Conservation (phyloP, 306 rosid species). For the Elaeagnus macrophylla region DNA sequence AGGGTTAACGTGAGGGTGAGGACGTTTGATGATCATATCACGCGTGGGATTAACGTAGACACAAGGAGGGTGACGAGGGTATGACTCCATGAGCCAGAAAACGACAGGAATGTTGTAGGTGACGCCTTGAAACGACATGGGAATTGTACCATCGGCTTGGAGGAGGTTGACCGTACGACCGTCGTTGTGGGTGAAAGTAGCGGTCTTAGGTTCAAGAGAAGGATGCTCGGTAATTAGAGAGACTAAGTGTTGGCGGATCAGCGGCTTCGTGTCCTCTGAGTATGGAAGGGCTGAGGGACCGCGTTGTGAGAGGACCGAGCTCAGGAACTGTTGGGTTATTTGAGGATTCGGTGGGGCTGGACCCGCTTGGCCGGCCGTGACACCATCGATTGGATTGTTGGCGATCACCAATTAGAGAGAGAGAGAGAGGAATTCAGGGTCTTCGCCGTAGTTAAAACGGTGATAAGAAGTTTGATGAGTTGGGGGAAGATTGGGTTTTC, state of each 20-base stretch:
- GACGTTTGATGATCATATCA: constrained; percentile 91
- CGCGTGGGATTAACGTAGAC: constrained; percentile 90
- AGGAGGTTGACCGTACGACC: constrained; percentile 91
- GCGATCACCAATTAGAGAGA: too few relatives aligned
- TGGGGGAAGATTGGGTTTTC: too few relatives aligned
- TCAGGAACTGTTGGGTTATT: constrained; percentile 55
- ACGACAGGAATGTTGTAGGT: constrained; percentile 88
- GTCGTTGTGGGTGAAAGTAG: constrained; percentile 84
- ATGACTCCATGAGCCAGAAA: constrained; percentile 86
- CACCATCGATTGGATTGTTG: constrained; percentile 17
- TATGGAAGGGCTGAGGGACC: constrained; percentile 92
- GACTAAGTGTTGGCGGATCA: constrained; percentile 77
- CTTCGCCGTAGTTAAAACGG: too few relatives aligned
- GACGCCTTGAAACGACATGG: constrained; percentile 58
- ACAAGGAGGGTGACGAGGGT: constrained; percentile 83
- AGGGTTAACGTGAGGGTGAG: constrained; percentile 66
- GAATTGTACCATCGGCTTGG: constrained; percentile 81
- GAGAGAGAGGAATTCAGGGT: too few relatives aligned
- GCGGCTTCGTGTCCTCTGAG: constrained; percentile 76
- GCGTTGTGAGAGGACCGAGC: constrained; percentile 86
- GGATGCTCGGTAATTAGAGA: constrained; percentile 46
- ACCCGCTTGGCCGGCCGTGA: constrained; percentile 32
- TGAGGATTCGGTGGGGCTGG: constrained; percentile 35
- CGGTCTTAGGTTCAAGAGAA: constrained; percentile 78
- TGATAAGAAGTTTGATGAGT: too few relatives aligned